Evolutionary conservation across 306 rosid genomes (phyloP).

Genomic region (Abrus pulchellus): DNA sequence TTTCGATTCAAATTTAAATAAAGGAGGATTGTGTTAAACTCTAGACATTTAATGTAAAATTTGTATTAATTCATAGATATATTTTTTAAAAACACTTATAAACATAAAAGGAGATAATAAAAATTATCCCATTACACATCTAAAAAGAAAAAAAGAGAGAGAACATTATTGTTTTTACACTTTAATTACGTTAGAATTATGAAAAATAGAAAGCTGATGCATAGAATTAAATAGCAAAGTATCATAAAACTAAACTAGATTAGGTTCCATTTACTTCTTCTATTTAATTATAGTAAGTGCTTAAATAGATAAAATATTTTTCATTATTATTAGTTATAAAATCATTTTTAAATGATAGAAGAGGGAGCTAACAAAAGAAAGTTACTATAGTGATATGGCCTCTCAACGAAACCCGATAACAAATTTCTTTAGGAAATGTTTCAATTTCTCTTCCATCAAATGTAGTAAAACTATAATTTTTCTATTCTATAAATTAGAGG

Average conservation of each 20-base stretch:
- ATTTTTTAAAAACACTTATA: too few relatives aligned
- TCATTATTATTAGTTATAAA: neutral
- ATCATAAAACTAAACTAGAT: neutral
- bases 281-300: neutral
- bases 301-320: neutral
- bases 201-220: neutral
- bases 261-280: neutral
- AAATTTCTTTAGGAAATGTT: neutral
- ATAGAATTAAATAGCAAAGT: neutral
- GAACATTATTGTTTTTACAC: too few relatives aligned
- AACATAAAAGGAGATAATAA: too few relatives aligned
- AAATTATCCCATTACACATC: too few relatives aligned
- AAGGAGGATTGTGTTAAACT: too few relatives aligned
- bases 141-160: too few relatives aligned
- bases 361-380: neutral
- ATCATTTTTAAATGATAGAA: neutral
- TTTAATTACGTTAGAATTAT: neutral
- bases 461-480: neutral
- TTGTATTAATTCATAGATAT: too few relatives aligned
- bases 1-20: too few relatives aligned
- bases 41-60: too few relatives aligned
- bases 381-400: constrained; percentile 9
- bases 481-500: constrained; percentile 40
- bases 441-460: constrained; percentile 10
- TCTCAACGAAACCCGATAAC: neutral